These are phyloP conservation scores for Trichoderma cornu-damae DNA, from an alignment of 2,329 filamentous ascomycete genomes.

Conservation along the genomic window DNA sequence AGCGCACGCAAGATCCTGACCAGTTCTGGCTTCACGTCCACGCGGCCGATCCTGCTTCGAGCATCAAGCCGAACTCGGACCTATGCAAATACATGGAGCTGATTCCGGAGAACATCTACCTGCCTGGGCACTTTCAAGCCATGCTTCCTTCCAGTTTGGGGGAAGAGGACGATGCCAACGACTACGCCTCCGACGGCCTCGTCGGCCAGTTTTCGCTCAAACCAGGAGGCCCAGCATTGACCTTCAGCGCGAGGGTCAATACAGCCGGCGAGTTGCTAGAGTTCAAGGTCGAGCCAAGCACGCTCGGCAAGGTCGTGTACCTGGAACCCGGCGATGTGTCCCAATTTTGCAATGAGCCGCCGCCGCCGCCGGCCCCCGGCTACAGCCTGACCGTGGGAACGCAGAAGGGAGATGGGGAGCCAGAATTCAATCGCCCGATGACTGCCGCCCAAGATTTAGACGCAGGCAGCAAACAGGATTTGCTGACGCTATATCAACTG, in stretches of 20 bases:
- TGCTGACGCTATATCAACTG: slow-evolving; percentile 45
- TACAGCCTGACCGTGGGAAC: slow-evolving; percentile 31
- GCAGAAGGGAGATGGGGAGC: slow-evolving; percentile 19
- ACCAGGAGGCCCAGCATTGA: slow-evolving; percentile 48
- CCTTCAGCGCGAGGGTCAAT: slow-evolving; percentile 57
- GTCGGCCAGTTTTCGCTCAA: slow-evolving; percentile 53
- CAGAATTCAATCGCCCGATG: slow-evolving; percentile 39
- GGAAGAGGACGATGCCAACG: slow-evolving; percentile 25
- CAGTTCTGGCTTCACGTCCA: slow-evolving; percentile 75
- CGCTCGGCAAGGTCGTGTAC: slow-evolving; percentile 51
- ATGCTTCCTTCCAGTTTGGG: slow-evolving; percentile 49
- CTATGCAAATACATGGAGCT: slow-evolving; percentile 58
- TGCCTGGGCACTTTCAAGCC: slow-evolving; percentile 51
- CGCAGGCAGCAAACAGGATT: slow-evolving; percentile 39
- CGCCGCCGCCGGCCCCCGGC: slow-evolving; percentile 22
- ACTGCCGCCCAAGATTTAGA: slow-evolving; percentile 40
- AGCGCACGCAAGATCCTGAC: slow-evolving; percentile 46
- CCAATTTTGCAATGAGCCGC: slow-evolving; percentile 37
- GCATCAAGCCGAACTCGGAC: slow-evolving; percentile 54
- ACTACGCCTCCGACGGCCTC: slow-evolving; percentile 35
- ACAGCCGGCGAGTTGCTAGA: slow-evolving; percentile 49
- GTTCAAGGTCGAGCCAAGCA: slow-evolving; percentile 49
- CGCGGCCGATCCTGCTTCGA: slow-evolving; percentile 71
- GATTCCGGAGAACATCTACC: slow-evolving; percentile 55
- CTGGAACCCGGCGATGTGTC: slow-evolving; percentile 51